Evolutionary conservation across 192 early-diverging fungal genomes (phyloP), one percentile per base, ranked within the genome.

Genomic region (Dispira parvispora): DNA sequence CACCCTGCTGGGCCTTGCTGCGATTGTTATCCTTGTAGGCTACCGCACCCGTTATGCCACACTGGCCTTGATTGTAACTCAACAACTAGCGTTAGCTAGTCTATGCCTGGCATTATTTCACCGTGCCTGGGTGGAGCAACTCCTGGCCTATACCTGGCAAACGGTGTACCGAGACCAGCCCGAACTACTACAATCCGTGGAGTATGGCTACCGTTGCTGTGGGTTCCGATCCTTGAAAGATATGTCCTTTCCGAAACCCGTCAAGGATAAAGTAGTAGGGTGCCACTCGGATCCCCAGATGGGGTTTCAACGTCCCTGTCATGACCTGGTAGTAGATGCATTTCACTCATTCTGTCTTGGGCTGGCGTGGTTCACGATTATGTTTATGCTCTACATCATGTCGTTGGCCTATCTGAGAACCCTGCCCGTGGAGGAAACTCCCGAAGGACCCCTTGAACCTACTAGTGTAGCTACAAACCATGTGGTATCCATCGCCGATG

Each of bases 131-230:
- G 4, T 12, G 3, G 53, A n/a, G 21, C 21, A 13, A 3, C 53
- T 55, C 25, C 21, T 55, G 21, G 53, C 23, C 6, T 55, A 55
- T 13, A 13, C 23, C 3, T 55, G 53, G 53, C 21, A 28, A 3
- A 14, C 4, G 53, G 14, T 12, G 21, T 55, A 27, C 26, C 23
- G 13, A 28, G 11, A 55, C 21, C 13, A 55, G 8, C 53, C 53
- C 26, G 23, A n/a, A 21, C 2, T 12, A n/a, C 20, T 55, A 13
- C 13, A 13, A 14, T 1, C 53, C 4, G 21, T 55, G 26, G 53
- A 55, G 26, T 28, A 55, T 21, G 21, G 18, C 18, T 28, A 55
- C 53, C 53, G 32, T 21, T 55, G 53, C 53, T 55, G 53, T 55
- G 53, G 53, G 13, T 55, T 55, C 13, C 53, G 53, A 6, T 27